Conservation (phyloP, 176 grass and related monocot species). For the Calamus simplicifolius region DNA sequence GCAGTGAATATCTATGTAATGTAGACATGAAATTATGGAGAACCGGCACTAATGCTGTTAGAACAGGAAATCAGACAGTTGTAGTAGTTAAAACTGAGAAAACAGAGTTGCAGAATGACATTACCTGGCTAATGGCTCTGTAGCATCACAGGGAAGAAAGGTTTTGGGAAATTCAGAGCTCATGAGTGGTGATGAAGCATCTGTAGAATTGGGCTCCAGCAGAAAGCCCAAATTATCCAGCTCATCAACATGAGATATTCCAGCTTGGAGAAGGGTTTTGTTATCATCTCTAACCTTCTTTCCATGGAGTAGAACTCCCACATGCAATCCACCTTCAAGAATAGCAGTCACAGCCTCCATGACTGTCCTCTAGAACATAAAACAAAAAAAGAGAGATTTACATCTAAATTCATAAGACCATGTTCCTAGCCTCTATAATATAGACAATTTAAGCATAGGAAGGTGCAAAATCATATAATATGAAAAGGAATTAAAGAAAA, state of each 20-base stretch:
- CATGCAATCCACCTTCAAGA: slow-evolving; percentile 56
- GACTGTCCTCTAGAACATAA: slow-evolving; percentile 68
- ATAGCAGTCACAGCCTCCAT: slow-evolving; percentile 84
- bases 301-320: slow-evolving; percentile 78
- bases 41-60: too few species aligned
- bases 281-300: slow-evolving; percentile 91
- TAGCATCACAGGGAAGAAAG: slow-evolving; percentile 45
- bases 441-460: too few species aligned
- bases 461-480: too few species aligned
- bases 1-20: too few species aligned
- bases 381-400: background rate
- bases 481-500: too few species aligned
- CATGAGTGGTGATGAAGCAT: slow-evolving; percentile 25
- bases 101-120: too few species aligned
- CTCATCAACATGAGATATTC: slow-evolving; percentile 51
- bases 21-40: too few species aligned
- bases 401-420: too few species aligned
- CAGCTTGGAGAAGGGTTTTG: slow-evolving; percentile 63
- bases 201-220: slow-evolving; percentile 57
- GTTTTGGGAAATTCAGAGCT: slow-evolving; percentile 41
- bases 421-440: too few species aligned
- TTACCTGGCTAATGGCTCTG: slow-evolving; percentile 82
- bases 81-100: too few species aligned
- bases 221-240: slow-evolving; percentile 67
- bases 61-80: too few species aligned